These are phyloP conservation scores for Nothophytophthora sp. DNA, from an alignment of 352 stramenopile genomes.

Conservation along the genomic window DNA sequence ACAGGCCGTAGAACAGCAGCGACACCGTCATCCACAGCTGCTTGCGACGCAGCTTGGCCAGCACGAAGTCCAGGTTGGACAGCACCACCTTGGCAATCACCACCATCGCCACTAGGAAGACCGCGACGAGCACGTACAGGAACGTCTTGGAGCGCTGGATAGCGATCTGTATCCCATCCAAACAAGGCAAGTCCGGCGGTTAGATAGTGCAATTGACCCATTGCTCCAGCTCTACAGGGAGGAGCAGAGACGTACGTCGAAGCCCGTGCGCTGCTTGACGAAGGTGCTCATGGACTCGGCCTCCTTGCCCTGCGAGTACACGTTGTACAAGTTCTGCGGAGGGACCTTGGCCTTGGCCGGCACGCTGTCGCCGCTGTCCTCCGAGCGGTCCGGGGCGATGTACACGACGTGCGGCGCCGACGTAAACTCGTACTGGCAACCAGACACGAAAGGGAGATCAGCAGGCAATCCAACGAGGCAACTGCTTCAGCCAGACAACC, in stretches of 20 bases:
- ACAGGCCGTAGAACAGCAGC: conserved; percentile 87
- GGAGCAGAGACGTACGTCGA: conserved; percentile 68
- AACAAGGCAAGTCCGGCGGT: conserved; percentile 2
- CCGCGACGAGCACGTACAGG: conserved; percentile 47
- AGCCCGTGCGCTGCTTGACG: conserved; percentile 82
- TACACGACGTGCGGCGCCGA: conserved; percentile 81
- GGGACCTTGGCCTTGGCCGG: conserved; percentile 57
- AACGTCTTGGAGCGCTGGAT: conserved; percentile 76
- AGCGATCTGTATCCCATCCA: conserved; percentile 25
- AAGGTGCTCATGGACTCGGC: conserved; percentile 72
- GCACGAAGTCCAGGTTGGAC: conserved; percentile 65
- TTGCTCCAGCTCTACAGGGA: no score
- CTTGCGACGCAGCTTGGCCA: conserved; percentile 76
- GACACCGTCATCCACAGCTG: conserved; percentile 89
- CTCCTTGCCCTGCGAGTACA: conserved; percentile 74
- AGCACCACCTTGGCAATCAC: conserved; percentile 64
- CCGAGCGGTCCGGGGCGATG: conserved; percentile 57
- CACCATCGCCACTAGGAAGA: conserved; percentile 30
- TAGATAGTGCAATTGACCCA: no score
- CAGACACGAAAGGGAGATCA: not conserved
- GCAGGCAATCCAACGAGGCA: not conserved
- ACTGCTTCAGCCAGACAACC: conserved; percentile 1
- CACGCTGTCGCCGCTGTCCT: conserved; percentile 49
- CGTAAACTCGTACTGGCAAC: conserved; percentile 67
- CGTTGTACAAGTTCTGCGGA: conserved; percentile 70